Conservation (phyloP, 805 yeast species). For the Starmerella stigmatis region DNA sequence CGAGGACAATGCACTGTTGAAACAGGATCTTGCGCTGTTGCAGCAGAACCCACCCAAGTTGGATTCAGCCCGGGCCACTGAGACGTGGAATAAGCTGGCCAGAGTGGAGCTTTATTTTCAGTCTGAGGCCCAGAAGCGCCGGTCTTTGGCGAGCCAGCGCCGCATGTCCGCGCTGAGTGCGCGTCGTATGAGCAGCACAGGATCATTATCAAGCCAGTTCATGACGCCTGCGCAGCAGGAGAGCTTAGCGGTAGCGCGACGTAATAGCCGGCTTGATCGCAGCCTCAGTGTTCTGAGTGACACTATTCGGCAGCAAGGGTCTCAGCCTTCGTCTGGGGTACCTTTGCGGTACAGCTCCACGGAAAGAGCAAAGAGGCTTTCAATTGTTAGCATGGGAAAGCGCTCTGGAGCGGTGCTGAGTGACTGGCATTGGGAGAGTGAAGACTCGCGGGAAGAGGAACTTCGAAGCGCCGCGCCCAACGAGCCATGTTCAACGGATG, state of each 20-base stretch:
- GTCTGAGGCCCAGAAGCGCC: not conserved
- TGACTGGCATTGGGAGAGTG: constrained; percentile 1
- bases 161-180: constrained; percentile 6
- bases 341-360: not conserved
- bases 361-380: not conserved
- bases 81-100: constrained; percentile 13
- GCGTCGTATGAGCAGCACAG: constrained; percentile 5
- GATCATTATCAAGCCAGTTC: not conserved
- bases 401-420: constrained; percentile 1
- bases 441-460: not conserved
- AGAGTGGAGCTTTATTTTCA: constrained; percentile 4
- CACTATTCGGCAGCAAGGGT: too few species aligned
- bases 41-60: not conserved
- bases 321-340: too few species aligned
- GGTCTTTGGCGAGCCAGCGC: constrained; percentile 6
- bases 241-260: too few species aligned
- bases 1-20: constrained; percentile 15
- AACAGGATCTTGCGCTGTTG: constrained; percentile 4
- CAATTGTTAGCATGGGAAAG: constrained; percentile 1
- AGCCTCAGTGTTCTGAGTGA: too few species aligned
- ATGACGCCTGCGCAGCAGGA: too few species aligned
- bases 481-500: too few species aligned
- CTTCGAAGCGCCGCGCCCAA: too few species aligned
- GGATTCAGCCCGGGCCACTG: not conserved
- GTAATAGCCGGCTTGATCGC: too few species aligned